Evolutionary conservation across 2,329 filamentous ascomycete genomes (phyloP).

Genomic region (Ophiocordyceps camponoti-saundersi): DNA sequence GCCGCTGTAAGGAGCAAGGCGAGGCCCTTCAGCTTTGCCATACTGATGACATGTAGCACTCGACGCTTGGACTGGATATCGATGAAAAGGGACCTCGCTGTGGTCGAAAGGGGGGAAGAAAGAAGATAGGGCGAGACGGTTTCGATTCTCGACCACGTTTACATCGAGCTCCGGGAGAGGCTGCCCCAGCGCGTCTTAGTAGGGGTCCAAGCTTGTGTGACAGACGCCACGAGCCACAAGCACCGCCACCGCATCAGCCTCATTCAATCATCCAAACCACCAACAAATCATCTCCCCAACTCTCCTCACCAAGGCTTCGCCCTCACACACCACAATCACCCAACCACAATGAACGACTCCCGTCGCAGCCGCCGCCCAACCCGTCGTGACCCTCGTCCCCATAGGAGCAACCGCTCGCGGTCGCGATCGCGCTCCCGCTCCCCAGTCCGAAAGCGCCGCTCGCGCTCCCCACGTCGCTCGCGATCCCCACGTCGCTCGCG

Average conservation of each 20-base stretch:
- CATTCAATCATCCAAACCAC: neutral
- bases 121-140: no score
- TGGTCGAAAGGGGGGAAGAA: no score
- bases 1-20: slow-evolving; percentile 10
- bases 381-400: slow-evolving; percentile 19
- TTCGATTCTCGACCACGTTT: no score
- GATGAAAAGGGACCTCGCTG: no score
- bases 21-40: neutral
- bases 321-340: neutral
- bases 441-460: slow-evolving; percentile 2
- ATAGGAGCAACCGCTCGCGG: neutral
- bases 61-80: no score
- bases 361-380: slow-evolving; percentile 23
- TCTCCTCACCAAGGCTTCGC: no score
- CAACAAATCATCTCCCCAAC: neutral
- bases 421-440: slow-evolving; percentile 10
- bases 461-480: no score
- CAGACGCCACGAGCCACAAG: neutral
- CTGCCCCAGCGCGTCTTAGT: no score
- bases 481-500: slow-evolving; percentile 9
- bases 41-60: neutral
- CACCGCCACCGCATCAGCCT: neutral
- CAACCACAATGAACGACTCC: slow-evolving; percentile 13
- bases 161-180: no score
- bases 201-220: no score